A percentile compares a stretch with the other conserved stretches of the same genome.
These are phyloP conservation scores for Pulchroboletus neoregius DNA, from an alignment of 1,284 basidiomycete genomes.

Conservation along the genomic window DNA sequence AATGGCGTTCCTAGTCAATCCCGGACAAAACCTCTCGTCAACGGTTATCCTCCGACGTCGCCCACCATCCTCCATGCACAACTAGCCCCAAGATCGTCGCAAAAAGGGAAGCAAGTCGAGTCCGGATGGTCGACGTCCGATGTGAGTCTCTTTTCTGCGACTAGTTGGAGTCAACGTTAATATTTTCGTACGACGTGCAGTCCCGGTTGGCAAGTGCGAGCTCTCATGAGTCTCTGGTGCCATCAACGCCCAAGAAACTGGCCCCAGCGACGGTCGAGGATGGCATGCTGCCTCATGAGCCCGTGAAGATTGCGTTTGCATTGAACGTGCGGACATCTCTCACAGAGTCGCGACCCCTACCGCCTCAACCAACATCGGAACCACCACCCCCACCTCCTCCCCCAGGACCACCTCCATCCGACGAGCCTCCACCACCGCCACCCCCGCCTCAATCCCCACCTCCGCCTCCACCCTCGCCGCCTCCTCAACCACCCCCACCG, in stretches of 20 bases:
- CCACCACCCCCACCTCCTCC: conserved; percentile 33
- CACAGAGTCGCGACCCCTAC: conserved; percentile 26
- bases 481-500: conserved; percentile 11
- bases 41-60: conserved; percentile 28
- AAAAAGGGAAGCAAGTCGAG: conserved; percentile 26
- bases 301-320: conserved; percentile 34
- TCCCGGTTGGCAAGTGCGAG: conserved; percentile 8
- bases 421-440: conserved; percentile 21
- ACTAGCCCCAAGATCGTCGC: conserved; percentile 22
- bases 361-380: conserved; percentile 29
- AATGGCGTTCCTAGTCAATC: conserved; percentile 27
- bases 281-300: conserved; percentile 27
- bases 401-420: conserved; percentile 26
- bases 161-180: conserved; percentile 1
- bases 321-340: conserved; percentile 28
- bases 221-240: conserved; percentile 11
- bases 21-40: conserved; percentile 25
- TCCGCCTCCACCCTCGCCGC: conserved; percentile 21
- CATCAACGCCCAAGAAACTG: conserved; percentile 14
- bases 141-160: conserved; percentile 11
- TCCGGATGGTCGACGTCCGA: conserved; percentile 21
- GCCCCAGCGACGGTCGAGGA: conserved; percentile 23
- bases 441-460: conserved; percentile 19
- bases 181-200: conserved; percentile 15
- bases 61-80: conserved; percentile 13